Evolutionary conservation across 2,329 filamentous ascomycete species (phyloP).

Genomic region (Xylariaceae sp.): DNA sequence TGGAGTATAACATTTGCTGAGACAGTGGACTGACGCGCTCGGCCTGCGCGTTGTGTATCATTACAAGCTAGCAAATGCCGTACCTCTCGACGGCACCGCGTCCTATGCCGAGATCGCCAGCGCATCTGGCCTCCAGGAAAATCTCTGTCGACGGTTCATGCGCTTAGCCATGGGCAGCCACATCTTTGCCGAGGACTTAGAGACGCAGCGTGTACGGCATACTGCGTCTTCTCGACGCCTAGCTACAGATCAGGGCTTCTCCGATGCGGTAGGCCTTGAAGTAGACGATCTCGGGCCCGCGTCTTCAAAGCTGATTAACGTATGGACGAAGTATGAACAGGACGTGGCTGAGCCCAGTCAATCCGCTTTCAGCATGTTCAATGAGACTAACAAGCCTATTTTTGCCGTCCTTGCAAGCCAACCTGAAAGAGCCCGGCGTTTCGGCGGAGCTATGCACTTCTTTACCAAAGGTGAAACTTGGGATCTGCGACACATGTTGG

Average conservation of each 20-base stretch:
- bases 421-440: constrained; percentile 20
- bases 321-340: constrained; percentile 18
- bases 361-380: constrained; percentile 20
- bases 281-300: constrained; percentile 24
- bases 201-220: constrained; percentile 18
- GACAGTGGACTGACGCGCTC: constrained; percentile 17
- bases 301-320: constrained; percentile 16
- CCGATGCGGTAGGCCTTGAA: constrained; percentile 20
- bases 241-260: constrained; percentile 17
- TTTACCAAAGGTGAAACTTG: constrained; percentile 16
- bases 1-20: constrained; percentile 4
- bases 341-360: constrained; percentile 10
- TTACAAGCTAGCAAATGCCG: constrained; percentile 22
- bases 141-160: constrained; percentile 17
- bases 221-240: constrained; percentile 21
- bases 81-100: constrained; percentile 18
- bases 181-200: constrained; percentile 17
- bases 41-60: constrained; percentile 22
- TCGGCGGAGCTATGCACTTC: constrained; percentile 19
- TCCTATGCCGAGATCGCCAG: constrained; percentile 23
- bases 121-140: constrained; percentile 15
- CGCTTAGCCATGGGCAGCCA: constrained; percentile 21
- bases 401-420: constrained; percentile 12
- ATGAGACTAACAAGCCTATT: constrained; percentile 17
- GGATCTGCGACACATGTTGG: constrained; percentile 25